These are phyloP conservation scores for Endotrypanum monterogeii DNA, from an alignment of 208 protist genomes.

Conservation along the genomic window DNA sequence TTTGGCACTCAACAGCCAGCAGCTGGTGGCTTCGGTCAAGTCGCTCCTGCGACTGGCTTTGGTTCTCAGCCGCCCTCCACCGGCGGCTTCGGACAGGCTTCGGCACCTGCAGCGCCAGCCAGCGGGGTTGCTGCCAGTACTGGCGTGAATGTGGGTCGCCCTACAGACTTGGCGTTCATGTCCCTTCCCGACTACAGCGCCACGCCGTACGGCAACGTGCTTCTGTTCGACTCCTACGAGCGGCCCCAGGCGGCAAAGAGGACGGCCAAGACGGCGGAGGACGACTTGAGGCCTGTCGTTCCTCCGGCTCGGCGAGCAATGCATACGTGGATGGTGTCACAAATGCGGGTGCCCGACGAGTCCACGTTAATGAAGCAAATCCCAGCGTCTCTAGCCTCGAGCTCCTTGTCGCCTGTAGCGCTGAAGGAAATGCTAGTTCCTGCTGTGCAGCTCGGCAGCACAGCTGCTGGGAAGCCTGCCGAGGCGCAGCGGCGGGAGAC, in stretches of 20 bases:
- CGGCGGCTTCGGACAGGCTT: slow-evolving; percentile 31
- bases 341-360: slow-evolving; percentile 33
- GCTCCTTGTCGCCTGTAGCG: slow-evolving; percentile 54
- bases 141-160: slow-evolving; percentile 27
- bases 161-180: slow-evolving; percentile 57
- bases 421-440: slow-evolving; percentile 64
- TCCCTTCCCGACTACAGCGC: slow-evolving; percentile 78
- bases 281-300: slow-evolving; percentile 16
- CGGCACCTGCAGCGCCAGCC: slow-evolving; percentile 5
- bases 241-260: slow-evolving; percentile 33
- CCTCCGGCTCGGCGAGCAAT: slow-evolving; percentile 28
- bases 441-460: slow-evolving; percentile 40
- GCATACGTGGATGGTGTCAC: slow-evolving; percentile 31
- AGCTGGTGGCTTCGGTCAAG: slow-evolving; percentile 51
- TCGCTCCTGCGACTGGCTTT: slow-evolving; percentile 18
- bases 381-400: slow-evolving; percentile 48
- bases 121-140: neutral
- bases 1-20: slow-evolving; percentile 15
- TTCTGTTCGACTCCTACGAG: slow-evolving; percentile 77
- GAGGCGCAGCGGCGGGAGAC: neutral
- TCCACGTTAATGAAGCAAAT: slow-evolving; percentile 27
- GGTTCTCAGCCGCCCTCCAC: neutral
- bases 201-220: slow-evolving; percentile 76
- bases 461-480: neutral
- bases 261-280: slow-evolving; percentile 22